Base-by-base conservation (phyloP, 106 monocot species). In the Dendrobium nobile region DNA sequence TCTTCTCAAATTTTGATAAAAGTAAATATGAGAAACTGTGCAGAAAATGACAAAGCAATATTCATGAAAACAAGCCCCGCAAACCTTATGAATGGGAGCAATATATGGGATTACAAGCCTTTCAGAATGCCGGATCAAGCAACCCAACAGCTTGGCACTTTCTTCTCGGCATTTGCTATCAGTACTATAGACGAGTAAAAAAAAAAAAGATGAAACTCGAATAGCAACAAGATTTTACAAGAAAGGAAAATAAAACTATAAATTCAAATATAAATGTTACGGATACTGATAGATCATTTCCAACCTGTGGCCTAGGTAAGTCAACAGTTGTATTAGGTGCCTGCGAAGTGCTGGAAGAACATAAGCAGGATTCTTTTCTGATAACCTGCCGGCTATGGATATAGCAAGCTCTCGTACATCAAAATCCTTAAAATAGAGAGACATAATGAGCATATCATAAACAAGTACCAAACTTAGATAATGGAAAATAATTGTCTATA, bases 321-420 rank as follows among this genome's bases (percentile, higher is more conserved):
- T 92, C 72, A 98, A 78, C 33, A 98, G 78, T 64, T 98, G 97
- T 77, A 98, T 98, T 27, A 98, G 91, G 86, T 92, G 92, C 27
- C 95, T 91, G 24, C 97, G 94, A 87, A 98, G 92, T 73, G 95
- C 94, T 73, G 97, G 97, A 75, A 92, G 91, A 76, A 98, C 97
- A 95, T 95, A 95, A 33, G 97, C 97, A 81, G 97, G 97, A 81
- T 98, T 98, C 79, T 86, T 98, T 89, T 92, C 97, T 80, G 97
- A 98, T 81, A 98, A 89, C 78, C 97, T 91, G 40, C 97, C 97
- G 24, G 92, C 85, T 82, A 95, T 79, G 55, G 87, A 87, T 87
- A 98, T 98, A 73, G 94, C 94, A 80, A 88, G 80, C 74, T 90
- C 91, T 41, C 95, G 86, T 65, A 98, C 95, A 43, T 79, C 78